Base-by-base conservation (phyloP, 441 rosid species). In the Flueggea neowawraea region DNA sequence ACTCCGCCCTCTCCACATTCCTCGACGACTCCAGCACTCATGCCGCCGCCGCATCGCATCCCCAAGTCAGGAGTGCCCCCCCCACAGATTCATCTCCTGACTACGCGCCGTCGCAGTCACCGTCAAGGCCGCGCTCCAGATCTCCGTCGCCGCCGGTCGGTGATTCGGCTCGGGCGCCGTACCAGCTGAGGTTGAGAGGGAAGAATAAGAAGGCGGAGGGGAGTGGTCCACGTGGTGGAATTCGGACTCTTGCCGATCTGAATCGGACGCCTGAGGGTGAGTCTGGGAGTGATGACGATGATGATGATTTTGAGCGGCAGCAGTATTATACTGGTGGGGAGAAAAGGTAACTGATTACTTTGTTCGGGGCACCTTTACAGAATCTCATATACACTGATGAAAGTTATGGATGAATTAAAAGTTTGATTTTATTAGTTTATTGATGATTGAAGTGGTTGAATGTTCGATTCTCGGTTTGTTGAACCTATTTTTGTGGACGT, bases 1-100 rank as follows among this genome's bases (percentile, higher is more conserved):
- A 88, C 78, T 69, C 94, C 48, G 96, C 98, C 69, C 88, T 88
- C 64, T 86, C 96, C 8, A 83, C 96, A 41, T 92, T 92, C 83
- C 74, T 92, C 36, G 98, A 92, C 76, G 28, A 22, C 28, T 22
- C 28, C 28, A 78, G 62, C 81, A 48, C 54, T 52, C 9, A 28
- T n/a, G n/a, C n/a, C 47, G 73, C 73, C 33, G 52, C 48, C 68
- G 54, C 28, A 1, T 22, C 28, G 28, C 28, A 22, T 22, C 28
- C 28, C 28, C 28, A 22, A 22, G 28, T 22, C 28, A 2, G 28
- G 28, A 22, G 28, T 22, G 1, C 3, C 45, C 45, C 45, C 45
- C 45, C 8, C 45, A 1, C 45, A 70, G 57, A 74, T 83, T 54
- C 82, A 11, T 65, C 88, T 16, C 79, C 75, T 16, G 74, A 75